Evolutionary conservation across 768 basidiomycete genomes (phyloP), one percentile per base, ranked within the genome.

Genomic region (Hygrophorus russula): DNA sequence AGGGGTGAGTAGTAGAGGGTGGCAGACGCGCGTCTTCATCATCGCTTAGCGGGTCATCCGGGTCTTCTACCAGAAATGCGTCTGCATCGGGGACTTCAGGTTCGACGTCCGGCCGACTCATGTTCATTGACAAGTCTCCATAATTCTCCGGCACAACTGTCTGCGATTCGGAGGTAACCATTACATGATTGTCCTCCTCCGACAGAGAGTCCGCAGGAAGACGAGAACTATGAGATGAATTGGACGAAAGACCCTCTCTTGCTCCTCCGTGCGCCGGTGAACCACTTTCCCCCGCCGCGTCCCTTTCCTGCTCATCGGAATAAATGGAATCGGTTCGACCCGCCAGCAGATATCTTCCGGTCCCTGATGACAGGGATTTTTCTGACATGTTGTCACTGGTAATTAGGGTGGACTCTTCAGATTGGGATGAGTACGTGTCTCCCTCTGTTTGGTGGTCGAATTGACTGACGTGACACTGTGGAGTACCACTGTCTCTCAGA

Each of bases 51-150:
- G 62, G 63, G 34, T 67, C 66, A 20, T 68, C 66, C 30, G 71
- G 67, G 46, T 76, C 76, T 50, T 80, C 80, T 29, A 78, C 61
- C 39, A 80, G 63, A 63, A 79, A 81, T 1, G 77, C 76, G 57
- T 83, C 68, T 12, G 76, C 74, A 4, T 69, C 67, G 44, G 72
- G 70, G 33, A 68, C 66, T 53, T 73, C 73, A 34, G 66, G 54
- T 20, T 39, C 36, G 36, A 39, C 24, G 18, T 41, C 39, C 8
- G 39, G 24, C 3, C 18, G 13, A 13, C 11, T 15, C 15, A 15
- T 42, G 14, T 32, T 15, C 39, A 41, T 31, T 15, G 42, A 31
- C 37, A 43, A 33, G 15, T 43, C 36, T 18, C 20, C 42, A n/a
- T 19, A 29, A 17, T 33, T 42, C 31, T 42, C 41, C 10, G 27